Base-by-base conservation (phyloP, 305 asterid species). In the Ilex paraguariensis region DNA sequence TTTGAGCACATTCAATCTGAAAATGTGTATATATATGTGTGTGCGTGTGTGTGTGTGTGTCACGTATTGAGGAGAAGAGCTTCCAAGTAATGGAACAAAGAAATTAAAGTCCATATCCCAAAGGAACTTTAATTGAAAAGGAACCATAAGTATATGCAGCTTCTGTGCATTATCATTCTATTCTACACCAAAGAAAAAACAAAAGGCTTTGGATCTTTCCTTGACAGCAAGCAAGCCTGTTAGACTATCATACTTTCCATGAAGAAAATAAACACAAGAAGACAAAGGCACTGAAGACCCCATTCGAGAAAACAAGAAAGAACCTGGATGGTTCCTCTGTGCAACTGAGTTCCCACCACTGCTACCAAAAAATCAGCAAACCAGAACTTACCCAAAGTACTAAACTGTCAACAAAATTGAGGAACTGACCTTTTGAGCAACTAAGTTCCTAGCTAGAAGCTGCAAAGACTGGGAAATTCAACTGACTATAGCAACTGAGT, bases 251-350 rank as follows among this genome's bases (percentile, higher is more conserved):
- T 68, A 62, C 59, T 60, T 56, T 61, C 63, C 80, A 56, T 51
- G 65, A 59, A 56, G 53, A 61, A 68, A 66, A 56, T 31, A 54
- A 65, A 56, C 65, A 62, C 28, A 56, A 61, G 60, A 64, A 61
- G 62, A 61, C 55, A 66, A 72, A 36, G 16, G n/a, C 54, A 21
- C 8, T 45, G 44, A 67, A 59, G 36, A 62, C 70, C 60, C 48
- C 70, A 66, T 63, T 57, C 54, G 71, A 36, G 63, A 45, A 65
- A 59, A 59, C 60, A 21, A 13, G 45, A 57, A 45, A 52, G 61
- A 57, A 77, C 50, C 74, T 63, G 57, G 66, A 74, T 68, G 65
- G 57, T 70, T 64, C 54, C 46, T 60, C 42, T 60, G 16, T 61
- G 55, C 50, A 16, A 32, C 42, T 54, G 42, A 31, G 56, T 62